A percentile compares a stretch with the other conserved stretches of the same genome.
These are phyloP conservation scores for Tricholoma saponaceum DNA, from an alignment of 768 basidiomycete genomes.

Conservation along the genomic window DNA sequence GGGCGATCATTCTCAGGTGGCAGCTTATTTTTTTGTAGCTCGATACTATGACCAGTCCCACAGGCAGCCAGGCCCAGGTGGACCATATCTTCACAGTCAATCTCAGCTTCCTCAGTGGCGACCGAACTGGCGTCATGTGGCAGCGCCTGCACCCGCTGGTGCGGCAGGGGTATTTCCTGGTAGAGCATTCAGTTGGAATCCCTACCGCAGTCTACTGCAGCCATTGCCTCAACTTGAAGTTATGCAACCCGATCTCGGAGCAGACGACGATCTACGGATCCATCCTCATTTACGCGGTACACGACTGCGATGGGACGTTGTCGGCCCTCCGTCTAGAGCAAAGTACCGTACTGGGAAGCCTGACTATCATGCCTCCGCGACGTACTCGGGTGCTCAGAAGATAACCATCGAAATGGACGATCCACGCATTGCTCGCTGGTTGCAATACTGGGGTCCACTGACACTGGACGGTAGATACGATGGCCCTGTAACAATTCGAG, in stretches of 20 bases:
- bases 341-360: background rate
- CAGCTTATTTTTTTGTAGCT: background rate
- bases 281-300: background rate
- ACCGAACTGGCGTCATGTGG: background rate
- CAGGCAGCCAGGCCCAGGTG: background rate
- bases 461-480: background rate
- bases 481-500: conserved; percentile 19
- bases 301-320: background rate
- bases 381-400: background rate
- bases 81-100: no score
- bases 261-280: background rate
- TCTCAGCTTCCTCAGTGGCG: no score
- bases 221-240: background rate
- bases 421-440: background rate
- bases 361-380: background rate
- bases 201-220: background rate
- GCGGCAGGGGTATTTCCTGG: background rate
- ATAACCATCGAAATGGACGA: background rate
- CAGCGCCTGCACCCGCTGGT: background rate
- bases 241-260: background rate
- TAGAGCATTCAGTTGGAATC: background rate
- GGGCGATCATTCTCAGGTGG: background rate
- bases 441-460: conserved; percentile 1
- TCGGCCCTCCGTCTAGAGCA: background rate
- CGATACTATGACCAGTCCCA: background rate